Percentiles rank a stretch among this genome's conserved stretches.
These are phyloP conservation scores for Aureobasidium musti DNA, from an alignment of 2,329 filamentous ascomycete species.

Conservation along the genomic window DNA sequence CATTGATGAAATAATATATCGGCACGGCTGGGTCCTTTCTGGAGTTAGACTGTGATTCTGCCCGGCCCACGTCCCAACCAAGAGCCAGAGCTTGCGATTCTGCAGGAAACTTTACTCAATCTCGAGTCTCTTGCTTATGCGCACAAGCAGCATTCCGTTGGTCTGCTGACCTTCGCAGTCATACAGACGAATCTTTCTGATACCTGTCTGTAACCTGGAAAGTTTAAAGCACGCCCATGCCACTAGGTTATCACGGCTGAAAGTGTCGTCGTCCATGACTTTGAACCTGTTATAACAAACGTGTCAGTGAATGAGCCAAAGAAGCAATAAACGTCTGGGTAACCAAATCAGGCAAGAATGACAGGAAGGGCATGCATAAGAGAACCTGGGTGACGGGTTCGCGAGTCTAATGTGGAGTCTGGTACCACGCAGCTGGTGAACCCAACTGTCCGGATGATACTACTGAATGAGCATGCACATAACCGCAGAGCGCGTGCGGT, in stretches of 20 bases:
- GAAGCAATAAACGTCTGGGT: neutral
- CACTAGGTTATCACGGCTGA: slow-evolving; percentile 69
- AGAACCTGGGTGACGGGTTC: slow-evolving; percentile 20
- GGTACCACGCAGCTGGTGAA: slow-evolving; percentile 25
- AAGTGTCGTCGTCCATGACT: slow-evolving; percentile 81
- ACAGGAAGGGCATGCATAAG: neutral
- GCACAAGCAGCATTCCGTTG: slow-evolving; percentile 71
- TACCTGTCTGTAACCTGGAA: slow-evolving; percentile 74
- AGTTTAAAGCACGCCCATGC: slow-evolving; percentile 89
- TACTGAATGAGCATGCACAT: neutral
- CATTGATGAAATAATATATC: slow-evolving; percentile 3
- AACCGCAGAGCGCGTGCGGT: slow-evolving; percentile 3
- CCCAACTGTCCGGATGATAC: slow-evolving; percentile 5
- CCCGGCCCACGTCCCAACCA: slow-evolving; percentile 2
- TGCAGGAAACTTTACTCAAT: slow-evolving; percentile 3
- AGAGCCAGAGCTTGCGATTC: neutral
- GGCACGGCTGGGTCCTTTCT: neutral
- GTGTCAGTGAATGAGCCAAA: slow-evolving; percentile 11
- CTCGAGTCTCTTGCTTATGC: slow-evolving; percentile 60
- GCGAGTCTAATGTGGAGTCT: slow-evolving; percentile 16
- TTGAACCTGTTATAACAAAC: slow-evolving; percentile 63
- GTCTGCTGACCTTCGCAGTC: slow-evolving; percentile 67
- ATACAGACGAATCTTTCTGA: slow-evolving; percentile 74
- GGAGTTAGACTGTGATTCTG: neutral
- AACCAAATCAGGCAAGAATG: neutral